Evolutionary conservation across 83 land plant species (phyloP).

Genomic region (Diphasiastrum complanatum): DNA sequence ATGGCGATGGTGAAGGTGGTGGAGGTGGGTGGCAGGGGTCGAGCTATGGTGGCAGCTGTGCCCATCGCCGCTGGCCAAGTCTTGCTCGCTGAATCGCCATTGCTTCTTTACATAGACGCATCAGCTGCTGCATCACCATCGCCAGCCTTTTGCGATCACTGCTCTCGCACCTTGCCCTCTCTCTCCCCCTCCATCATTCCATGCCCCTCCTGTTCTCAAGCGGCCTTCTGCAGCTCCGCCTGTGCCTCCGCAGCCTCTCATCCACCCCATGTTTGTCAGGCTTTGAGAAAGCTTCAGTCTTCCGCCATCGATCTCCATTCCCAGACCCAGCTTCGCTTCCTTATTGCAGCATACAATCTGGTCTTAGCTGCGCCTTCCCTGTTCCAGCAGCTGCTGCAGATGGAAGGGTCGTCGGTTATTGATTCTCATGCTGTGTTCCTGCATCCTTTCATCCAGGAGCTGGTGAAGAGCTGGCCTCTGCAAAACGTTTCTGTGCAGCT

Average conservation of each 20-base stretch:
- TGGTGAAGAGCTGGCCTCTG: neutral
- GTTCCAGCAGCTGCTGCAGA: conserved; percentile 41
- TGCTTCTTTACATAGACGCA: conserved; percentile 53
- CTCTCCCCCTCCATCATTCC: conserved; percentile 6
- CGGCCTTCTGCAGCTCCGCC: conserved; percentile 36
- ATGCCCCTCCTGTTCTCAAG: conserved; percentile 32
- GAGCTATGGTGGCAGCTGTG: conserved; percentile 50
- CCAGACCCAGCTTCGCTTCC: conserved; percentile 39
- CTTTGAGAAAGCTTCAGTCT: conserved; percentile 31
- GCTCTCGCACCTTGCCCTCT: conserved; percentile 31
- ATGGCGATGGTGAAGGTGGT: conserved; percentile 25
- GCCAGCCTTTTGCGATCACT: conserved; percentile 42
- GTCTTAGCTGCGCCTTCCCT: conserved; percentile 21
- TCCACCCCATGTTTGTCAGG: conserved; percentile 42
- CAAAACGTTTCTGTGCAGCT: conserved; percentile 34
- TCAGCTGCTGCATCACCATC: conserved; percentile 16
- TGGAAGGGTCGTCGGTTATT: conserved; percentile 20
- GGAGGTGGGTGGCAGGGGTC: conserved; percentile 50
- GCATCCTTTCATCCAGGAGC: conserved; percentile 15
- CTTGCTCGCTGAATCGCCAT: conserved; percentile 54
- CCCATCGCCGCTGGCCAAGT: conserved; percentile 53
- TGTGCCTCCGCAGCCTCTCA: conserved; percentile 53
- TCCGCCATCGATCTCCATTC: conserved; percentile 19
- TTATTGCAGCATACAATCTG: conserved; percentile 58
- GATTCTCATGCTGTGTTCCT: conserved; percentile 7